Conservation (phyloP, 2,329 filamentous ascomycete species). For the Catunica adiposa region DNA sequence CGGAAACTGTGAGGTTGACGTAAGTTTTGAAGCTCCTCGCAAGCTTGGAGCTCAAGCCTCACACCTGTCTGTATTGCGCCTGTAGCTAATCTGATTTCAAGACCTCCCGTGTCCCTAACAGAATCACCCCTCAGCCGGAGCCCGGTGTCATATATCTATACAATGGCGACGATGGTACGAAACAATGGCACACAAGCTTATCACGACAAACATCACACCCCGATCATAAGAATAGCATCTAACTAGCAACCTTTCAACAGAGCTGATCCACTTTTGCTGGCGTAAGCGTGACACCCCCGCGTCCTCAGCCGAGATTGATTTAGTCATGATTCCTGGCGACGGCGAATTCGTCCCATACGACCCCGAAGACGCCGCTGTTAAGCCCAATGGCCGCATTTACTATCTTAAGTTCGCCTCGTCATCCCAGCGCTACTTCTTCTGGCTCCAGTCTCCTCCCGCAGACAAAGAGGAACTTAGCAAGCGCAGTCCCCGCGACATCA, state of each 20-base stretch:
- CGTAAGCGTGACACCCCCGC: constrained; percentile 58
- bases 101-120: constrained; percentile 37
- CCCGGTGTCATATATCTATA: constrained; percentile 88
- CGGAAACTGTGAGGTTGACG: constrained; percentile 70
- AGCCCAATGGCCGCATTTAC: constrained; percentile 79
- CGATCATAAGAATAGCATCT: too few species aligned
- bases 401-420: constrained; percentile 87
- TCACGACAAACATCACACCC: neutral
- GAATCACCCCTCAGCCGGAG: constrained; percentile 54
- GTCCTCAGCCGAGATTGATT: constrained; percentile 57
- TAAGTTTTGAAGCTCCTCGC: constrained; percentile 27
- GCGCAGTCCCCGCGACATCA: constrained; percentile 73
- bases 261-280: constrained; percentile 96
- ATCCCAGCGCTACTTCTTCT: constrained; percentile 83
- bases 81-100: constrained; percentile 6
- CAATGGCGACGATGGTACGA: constrained; percentile 57
- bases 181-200: neutral
- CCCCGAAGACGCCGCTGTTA: constrained; percentile 38
- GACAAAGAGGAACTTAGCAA: constrained; percentile 51
- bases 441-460: constrained; percentile 77
- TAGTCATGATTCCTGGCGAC: constrained; percentile 86
- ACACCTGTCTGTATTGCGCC: neutral
- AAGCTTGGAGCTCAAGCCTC: constrained; percentile 1
- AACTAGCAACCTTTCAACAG: constrained; percentile 25
- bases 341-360: constrained; percentile 71